Base-by-base conservation (phyloP, 306 rosid genomes). In the Lupinus albus region DNA sequence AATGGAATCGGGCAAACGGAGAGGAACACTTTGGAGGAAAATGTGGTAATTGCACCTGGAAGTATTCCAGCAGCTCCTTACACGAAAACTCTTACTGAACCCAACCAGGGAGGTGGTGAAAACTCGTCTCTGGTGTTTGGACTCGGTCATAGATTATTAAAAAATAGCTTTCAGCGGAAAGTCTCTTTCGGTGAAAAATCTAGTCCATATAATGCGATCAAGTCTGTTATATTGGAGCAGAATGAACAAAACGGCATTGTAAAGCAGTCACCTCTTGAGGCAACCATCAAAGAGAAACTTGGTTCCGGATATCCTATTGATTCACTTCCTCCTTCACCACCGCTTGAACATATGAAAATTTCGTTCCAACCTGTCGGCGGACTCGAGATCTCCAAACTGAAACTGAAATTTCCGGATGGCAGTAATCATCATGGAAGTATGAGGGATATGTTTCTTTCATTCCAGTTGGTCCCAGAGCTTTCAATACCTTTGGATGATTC, bases 301-400 rank as follows among this genome's bases (percentile, higher is more conserved):
- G 76, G 56, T 71, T 16, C 20, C 58, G 81, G 68, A 60, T 82
- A 82, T 80, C 80, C 87, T 21, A 60, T 76, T 42, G 79, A 70
- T 53, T 82, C 85, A 57, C 81, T 84, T 72, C 86, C 94, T 73
- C 78, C 92, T 77, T 93, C 99, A n/a, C 99, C 99, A 6, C 94
- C 94, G 39, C 96, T 93, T 60, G 94, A 85, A 64, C 96, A 88
- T 62, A 93, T 93, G 97, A 90, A 88, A 72, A 93, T 93, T 72
- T 93, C 97, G 56, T 93, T 93, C 85, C 94, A 82, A 47, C 94
- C 99, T 6, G 33, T 86, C 32, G 76, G 61, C 67, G 80, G 87
- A 62, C 66, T 68, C 16, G 97, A 93, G 78, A 77, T 83, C 59
- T 81, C 94, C 77, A 88, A 83, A 78, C 74, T 93, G 64, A 82